Base-by-base conservation (phyloP, 169 alveolate genomes). In the Plasmodium berghei region DNA sequence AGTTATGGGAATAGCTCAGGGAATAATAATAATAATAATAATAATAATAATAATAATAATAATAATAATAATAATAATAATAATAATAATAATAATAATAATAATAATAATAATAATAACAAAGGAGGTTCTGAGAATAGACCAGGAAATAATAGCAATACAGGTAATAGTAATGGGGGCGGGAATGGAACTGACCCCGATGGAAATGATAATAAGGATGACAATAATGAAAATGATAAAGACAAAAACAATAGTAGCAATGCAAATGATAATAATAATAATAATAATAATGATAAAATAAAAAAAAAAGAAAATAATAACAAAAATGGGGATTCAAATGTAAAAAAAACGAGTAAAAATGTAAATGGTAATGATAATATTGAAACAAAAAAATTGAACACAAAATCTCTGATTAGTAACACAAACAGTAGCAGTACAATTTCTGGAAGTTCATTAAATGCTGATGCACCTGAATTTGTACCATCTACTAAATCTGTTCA, bases 401-500 rank as follows among this genome's bases (percentile, higher is more conserved):
- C 61, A 8, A 86, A 59, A 70, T 24, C 73, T 4, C 16, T 1
- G 12, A 48, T 18, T 22, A 69, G 69, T 34, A 14, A 6, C 3
- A 45, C 42, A 16, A 20, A 48, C 45, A 62, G 12, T 9, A 45
- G 61, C 48, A 48, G 3, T 18, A 45, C 58, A 20, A 16, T 74
- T 6, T 49, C 87, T 16, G 40, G 56, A 46, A 86, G 91, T 45
- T 86, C 91, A 2, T 46, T 86, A 24, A 86, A 86, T 72, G 91
- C 91, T 28, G 87, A 86, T 86, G 91, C 91, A 24, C 91, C 91
- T 3, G 91, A 86, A 52, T 86, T 86, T 70, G 91, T 86, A 6
- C 91, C 91, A 20, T 86, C 91, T 18, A 70, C 91, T 6, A 86
- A 86, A 59, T 42, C 59, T 26, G 49, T 59, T 20, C 86, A 56